phyloP scores from a whole-genome alignment of 768 basidiomycete species.

The Termitomyces sp. region DNA sequence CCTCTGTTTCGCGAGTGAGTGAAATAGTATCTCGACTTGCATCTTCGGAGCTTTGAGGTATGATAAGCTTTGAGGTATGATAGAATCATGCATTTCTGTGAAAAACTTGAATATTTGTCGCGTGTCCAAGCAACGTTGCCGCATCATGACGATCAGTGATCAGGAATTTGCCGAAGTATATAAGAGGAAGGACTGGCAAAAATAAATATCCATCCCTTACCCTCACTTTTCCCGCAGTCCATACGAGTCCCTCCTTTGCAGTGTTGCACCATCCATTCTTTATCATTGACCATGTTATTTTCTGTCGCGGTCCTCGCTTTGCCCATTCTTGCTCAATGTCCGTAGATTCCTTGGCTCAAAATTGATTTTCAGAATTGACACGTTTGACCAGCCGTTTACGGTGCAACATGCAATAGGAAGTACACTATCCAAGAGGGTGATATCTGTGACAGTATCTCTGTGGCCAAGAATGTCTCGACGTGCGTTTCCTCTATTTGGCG shows the following conservation, averaged over 20 bases:
- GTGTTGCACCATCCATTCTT: conserved; percentile 19
- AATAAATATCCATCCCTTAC: conserved; percentile 4
- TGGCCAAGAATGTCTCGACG: conserved; percentile 59
- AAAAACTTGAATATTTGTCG: conserved; percentile 3
- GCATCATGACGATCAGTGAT: not conserved
- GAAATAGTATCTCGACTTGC: not conserved
- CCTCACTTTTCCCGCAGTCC: conserved; percentile 8
- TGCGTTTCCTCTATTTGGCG: conserved; percentile 28
- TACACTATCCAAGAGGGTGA: conserved; percentile 58
- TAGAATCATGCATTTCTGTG: not conserved
- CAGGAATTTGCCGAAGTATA: conserved; percentile 20
- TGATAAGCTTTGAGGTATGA: not conserved
- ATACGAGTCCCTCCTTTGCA: conserved; percentile 20
- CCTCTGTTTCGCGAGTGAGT: not conserved
- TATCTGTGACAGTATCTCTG: conserved; percentile 68
- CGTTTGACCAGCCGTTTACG: conserved; percentile 26
- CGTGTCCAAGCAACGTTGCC: conserved; percentile 11
- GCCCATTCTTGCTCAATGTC: conserved; percentile 44
- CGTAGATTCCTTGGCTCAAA: conserved; percentile 12
- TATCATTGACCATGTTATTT: conserved; percentile 24
- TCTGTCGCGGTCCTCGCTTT: conserved; percentile 41
- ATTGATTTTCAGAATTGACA: conserved; percentile 4
- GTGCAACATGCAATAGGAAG: conserved; percentile 50
- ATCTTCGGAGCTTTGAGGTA: not conserved
- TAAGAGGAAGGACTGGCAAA: conserved; percentile 7